These are phyloP conservation scores for Camellia oleifera DNA, from an alignment of 179 eudicot genomes.

Conservation along the genomic window DNA sequence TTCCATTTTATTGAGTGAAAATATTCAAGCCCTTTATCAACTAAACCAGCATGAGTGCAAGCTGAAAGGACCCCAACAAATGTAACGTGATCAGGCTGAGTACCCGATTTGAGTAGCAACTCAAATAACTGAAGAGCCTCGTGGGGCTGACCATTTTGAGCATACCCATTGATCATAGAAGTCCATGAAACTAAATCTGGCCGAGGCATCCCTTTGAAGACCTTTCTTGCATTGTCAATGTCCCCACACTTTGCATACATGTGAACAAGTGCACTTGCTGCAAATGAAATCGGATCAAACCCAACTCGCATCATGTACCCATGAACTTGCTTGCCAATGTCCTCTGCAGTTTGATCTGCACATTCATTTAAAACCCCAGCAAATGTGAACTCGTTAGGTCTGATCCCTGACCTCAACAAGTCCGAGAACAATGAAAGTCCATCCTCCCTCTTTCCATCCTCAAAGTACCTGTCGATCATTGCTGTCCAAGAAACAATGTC, in stretches of 20 bases:
- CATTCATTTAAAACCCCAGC: conserved; percentile 67
- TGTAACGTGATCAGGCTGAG: conserved; percentile 62
- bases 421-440: conserved; percentile 54
- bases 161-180: conserved; percentile 65
- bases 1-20: conserved; percentile 56
- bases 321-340: conserved; percentile 62
- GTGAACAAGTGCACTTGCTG: conserved; percentile 73
- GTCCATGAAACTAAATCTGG: conserved; percentile 83
- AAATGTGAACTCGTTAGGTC: conserved; percentile 65
- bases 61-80: conserved; percentile 82
- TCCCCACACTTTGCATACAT: conserved; percentile 82
- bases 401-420: conserved; percentile 43
- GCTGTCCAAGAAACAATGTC: conserved; percentile 80
- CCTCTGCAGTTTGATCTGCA: conserved; percentile 55
- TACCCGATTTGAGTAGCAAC: conserved; percentile 50
- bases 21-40: conserved; percentile 66
- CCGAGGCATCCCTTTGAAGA: conserved; percentile 35
- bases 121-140: conserved; percentile 65
- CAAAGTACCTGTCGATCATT: conserved; percentile 70
- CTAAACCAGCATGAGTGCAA: conserved; percentile 81
- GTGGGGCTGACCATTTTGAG: conserved; percentile 63
- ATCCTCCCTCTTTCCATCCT: conserved; percentile 60
- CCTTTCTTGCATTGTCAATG: conserved; percentile 46
- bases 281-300: conserved; percentile 49
- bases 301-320: conserved; percentile 58